Evolutionary conservation across 805 yeast species (phyloP), one percentile per base, ranked within the genome.

Genomic region (Cyberlindnera sargentensis): DNA sequence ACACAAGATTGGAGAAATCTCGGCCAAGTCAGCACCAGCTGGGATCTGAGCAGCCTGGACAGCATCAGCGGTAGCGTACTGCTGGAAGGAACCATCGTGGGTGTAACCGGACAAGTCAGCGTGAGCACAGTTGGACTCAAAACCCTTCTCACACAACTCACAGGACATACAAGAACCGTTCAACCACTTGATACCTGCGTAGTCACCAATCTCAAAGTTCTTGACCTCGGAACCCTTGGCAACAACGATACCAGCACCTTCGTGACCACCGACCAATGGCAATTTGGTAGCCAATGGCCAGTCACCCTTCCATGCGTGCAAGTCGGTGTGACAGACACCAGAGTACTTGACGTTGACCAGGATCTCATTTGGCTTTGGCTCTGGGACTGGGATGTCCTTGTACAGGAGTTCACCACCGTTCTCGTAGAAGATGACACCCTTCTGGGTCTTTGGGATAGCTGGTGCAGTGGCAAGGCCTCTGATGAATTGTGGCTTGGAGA

Each of bases 251-350:
- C 85, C 84, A 40, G 84, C 84, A 70, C 85, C 85, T 65, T 80
- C 85, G 66, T 80, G 85, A 61, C 85, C 85, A 58, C 85, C 85
- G 39, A 80, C 82, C 55, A 80, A 68, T 39, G 84, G 84, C 55
- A 79, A 67, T 71, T 72, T 52, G 70, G 66, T 64, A 58, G 64
- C 74, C 66, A 80, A 70, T 47, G 84, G 59, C 59, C 59, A 55
- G 43, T 55, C 59, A 55, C 59, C 59, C 47, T 53, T 52, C 59
- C 59, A 55, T 79, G 85, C 85, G 66, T 80, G 86, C 61, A 80
- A 73, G 61, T 80, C 86, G 28, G 85, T 79, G 70, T 80, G 86
- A 62, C 86, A 80, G 45, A 80, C 85, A 65, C 86, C 86, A 9
- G 86, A 80, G 68, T 78, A 80, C 66, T 78, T 79, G 60, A 80